Base-by-base conservation (phyloP, 306 rosid genomes). In the Corylus heterophylla region DNA sequence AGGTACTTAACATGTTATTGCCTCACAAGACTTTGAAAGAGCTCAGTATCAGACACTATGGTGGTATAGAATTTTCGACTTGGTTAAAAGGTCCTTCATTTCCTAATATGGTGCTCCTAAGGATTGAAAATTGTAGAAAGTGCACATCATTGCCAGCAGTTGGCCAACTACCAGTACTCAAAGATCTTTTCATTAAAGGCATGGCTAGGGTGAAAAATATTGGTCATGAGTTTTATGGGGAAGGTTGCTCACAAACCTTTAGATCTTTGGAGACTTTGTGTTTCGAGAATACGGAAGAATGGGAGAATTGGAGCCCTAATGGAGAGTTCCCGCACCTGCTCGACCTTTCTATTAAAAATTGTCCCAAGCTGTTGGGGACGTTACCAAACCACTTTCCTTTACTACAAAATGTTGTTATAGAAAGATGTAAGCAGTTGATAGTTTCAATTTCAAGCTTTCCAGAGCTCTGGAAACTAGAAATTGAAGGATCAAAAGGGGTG, bases 161-260 rank as follows among this genome's bases (percentile, higher is more conserved):
- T 1, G 72, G 79, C 9, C 79, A 44, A 4, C 14, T 74, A 50
- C 44, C 42, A 2, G 44, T 1, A 0, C 54, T 74, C 0, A 59
- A 45, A 42, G 4, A 44, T 9, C 78, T 74, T 74, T 4, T 2
- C 1, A 59, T 74, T 2, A 7, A 1, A 42, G n/a, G 54, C 9
- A 22, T 54, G 68, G 29, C 22, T 0, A 5, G 12, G 17, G 50
- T 76, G 31, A 69, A 76, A 25, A 63, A 4, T 1, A 37, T 63
- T 66, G 79, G 79, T 62, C 22, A 6, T 18, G 79, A 76, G n/a
- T 76, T 76, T 76, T 62, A 31, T 48, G 79, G 79, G 17, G 79
- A 45, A 13, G 47, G 73, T 2, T 14, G 62, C 12, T 62, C 54
- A 1, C 45, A 35, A 64, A 12, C 44, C 50, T 76, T 76, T 50